Conservation (phyloP, 106 monocot genomes). For the Acorus calamus region DNA sequence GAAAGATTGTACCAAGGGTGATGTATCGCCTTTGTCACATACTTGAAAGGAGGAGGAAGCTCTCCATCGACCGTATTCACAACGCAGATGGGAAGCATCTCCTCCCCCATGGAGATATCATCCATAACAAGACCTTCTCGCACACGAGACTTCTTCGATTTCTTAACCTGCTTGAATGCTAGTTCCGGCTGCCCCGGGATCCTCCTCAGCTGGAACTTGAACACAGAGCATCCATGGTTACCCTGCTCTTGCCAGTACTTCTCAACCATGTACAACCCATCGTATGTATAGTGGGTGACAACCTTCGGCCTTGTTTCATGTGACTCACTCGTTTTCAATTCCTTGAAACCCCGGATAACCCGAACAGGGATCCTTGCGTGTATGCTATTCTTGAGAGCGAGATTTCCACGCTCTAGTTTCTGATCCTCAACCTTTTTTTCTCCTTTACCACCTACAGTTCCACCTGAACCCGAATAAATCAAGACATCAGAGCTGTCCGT, state of each 20-base stretch:
- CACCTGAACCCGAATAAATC: constrained; percentile 88
- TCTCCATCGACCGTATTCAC: constrained; percentile 67
- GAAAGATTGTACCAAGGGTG: constrained; percentile 32
- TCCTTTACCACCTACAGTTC: constrained; percentile 29
- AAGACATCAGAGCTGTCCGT: constrained; percentile 62
- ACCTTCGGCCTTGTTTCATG: constrained; percentile 34
- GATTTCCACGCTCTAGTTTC: constrained; percentile 78
- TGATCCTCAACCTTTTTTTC: constrained; percentile 62
- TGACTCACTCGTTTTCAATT: constrained; percentile 15
- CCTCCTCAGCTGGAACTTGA: constrained; percentile 60
- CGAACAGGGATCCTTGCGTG: constrained; percentile 57
- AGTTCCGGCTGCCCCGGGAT: constrained; percentile 85
- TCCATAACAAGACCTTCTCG: constrained; percentile 50
- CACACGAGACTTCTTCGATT: constrained; percentile 27
- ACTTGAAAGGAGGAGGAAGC: constrained; percentile 41
- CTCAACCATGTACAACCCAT: constrained; percentile 76
- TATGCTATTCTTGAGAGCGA: constrained; percentile 76
- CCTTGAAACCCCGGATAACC: constrained; percentile 72
- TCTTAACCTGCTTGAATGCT: constrained; percentile 43
- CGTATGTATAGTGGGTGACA: constrained; percentile 66
- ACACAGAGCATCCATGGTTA: constrained; percentile 36
- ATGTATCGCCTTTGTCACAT: constrained; percentile 59
- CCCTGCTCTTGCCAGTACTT: constrained; percentile 44
- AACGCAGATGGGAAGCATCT: constrained; percentile 59
- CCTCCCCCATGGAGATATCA: constrained; percentile 81